These are phyloP conservation scores for Gloeopeniophorella convolvens DNA, from an alignment of 768 basidiomycete genomes.

Conservation along the genomic window DNA sequence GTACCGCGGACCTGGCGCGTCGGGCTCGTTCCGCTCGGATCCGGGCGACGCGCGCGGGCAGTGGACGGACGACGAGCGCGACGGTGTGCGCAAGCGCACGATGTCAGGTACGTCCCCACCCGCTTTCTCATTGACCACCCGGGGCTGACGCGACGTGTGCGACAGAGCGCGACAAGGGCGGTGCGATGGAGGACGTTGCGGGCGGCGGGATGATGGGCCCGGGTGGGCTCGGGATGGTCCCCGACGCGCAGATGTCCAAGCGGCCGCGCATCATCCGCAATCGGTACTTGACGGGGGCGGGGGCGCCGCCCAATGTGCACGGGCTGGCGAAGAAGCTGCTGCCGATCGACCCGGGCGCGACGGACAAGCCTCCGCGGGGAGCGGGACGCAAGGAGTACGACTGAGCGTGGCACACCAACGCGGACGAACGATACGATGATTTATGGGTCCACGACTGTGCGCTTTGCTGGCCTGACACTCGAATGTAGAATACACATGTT, in stretches of 20 bases:
- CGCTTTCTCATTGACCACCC: background rate
- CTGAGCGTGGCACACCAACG: background rate
- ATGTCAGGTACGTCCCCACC: conserved; percentile 50
- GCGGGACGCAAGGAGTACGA: conserved; percentile 47
- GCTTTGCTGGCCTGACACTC: too few relatives aligned
- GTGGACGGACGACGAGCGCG: conserved; percentile 54
- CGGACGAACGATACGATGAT: background rate
- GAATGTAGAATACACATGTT: conserved; percentile 8
- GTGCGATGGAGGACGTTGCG: conserved; percentile 30
- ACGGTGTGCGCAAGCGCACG: conserved; percentile 58
- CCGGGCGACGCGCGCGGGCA: conserved; percentile 16
- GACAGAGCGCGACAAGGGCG: conserved; percentile 60
- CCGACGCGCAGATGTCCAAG: conserved; percentile 44
- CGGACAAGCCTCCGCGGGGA: conserved; percentile 51
- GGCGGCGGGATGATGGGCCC: too few relatives aligned
- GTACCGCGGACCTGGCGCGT: conserved; percentile 33
- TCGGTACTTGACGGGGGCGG: conserved; percentile 36
- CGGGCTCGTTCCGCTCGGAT: conserved; percentile 15
- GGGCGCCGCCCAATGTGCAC: conserved; percentile 28
- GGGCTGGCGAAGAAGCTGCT: conserved; percentile 52
- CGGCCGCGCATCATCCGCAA: conserved; percentile 53
- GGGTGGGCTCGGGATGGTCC: too few relatives aligned
- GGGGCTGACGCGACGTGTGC: background rate
- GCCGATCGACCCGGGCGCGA: conserved; percentile 55
- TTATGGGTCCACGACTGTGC: background rate